Evolutionary conservation across 768 basidiomycete genomes (phyloP).

Genomic region (Lentinula guzmanii): DNA sequence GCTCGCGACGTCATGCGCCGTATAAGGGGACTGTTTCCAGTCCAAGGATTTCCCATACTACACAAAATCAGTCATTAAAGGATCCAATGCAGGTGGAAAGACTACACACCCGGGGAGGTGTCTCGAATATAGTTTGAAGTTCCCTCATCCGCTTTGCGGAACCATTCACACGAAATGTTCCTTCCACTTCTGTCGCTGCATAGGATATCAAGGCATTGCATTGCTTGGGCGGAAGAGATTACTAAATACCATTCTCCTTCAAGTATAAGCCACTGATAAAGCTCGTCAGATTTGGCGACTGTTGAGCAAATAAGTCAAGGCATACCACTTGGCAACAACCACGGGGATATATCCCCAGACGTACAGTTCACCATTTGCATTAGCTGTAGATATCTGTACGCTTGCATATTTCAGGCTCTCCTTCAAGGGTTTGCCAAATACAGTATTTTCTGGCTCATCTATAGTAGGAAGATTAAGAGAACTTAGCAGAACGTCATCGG

Average conservation of each 20-base stretch:
- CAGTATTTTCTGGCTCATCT: constrained; percentile 38
- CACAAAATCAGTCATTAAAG: not conserved
- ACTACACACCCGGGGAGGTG: constrained; percentile 68
- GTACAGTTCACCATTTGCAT: constrained; percentile 74
- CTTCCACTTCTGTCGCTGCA: constrained; percentile 83
- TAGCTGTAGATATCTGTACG: constrained; percentile 91
- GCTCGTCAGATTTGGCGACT: constrained; percentile 10
- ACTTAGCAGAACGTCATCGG: not conserved
- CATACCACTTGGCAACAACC: constrained; percentile 95
- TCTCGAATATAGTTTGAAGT: constrained; percentile 85
- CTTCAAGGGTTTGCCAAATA: constrained; percentile 82
- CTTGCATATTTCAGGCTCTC: constrained; percentile 83
- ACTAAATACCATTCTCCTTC: constrained; percentile 75
- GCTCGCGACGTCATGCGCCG: constrained; percentile 95
- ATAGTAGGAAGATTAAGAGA: constrained; percentile 8
- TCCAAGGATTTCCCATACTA: constrained; percentile 93
- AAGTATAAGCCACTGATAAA: constrained; percentile 76
- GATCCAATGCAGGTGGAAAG: not conserved
- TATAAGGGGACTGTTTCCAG: constrained; percentile 82
- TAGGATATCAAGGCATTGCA: not conserved
- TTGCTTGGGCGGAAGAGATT: not conserved
- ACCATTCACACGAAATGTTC: constrained; percentile 95
- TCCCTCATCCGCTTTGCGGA: constrained; percentile 94
- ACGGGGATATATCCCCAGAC: constrained; percentile 96
- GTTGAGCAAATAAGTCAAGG: constrained; percentile 12